Evolutionary conservation across 306 rosid species (phyloP), one percentile per base, ranked within the genome.

Genomic region (Oemleria cerasiformis): DNA sequence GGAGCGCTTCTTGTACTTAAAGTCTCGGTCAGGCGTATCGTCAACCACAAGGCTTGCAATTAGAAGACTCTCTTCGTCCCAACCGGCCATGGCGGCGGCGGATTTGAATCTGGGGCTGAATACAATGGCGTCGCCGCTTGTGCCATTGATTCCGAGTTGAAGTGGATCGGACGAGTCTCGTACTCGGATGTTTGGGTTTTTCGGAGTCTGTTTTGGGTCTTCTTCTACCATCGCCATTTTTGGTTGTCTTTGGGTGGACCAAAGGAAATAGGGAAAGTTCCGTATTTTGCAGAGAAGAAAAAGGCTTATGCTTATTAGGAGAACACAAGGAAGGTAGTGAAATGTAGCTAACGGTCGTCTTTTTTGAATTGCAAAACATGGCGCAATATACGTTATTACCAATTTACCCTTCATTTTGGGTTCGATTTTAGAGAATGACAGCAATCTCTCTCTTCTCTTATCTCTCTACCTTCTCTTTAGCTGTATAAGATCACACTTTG

Each of bases 41-140:
- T 95, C 97, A 21, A 95, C 90, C 43, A 95, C 65, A 25, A 89
- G 89, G 72, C 81, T 85, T 0, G 99, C 99, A 3, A 78, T 30
- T 8, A 95, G 73, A 30, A 95, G 82, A 0, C 95, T 75, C 75
- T 95, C 97, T 81, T 95, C 97, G 43, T 91, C 99, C 99, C 97
- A 95, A 54, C 97, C 99, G 19, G 99, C 99, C 92, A 86, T 80
- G 70, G 99, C 96, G 7, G 96, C 96, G 14, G 76, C 91, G 5
- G 97, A 89, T 81, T 86, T 95, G 88, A 95, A 91, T 74, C 92
- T 75, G 9, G 99, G 96, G 75, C 92, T 91, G 60, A 95, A 64
- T 5, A 89, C 16, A 19, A 21, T 20, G 36, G 66, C 42, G 9
- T 57, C 72, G 43, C 2, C 6, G 60, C 48, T 76, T 71, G 81